Evolutionary conservation across 1,284 basidiomycete genomes (phyloP), one percentile per base, ranked within the genome.

Genomic region (Apiotrichum sp.): DNA sequence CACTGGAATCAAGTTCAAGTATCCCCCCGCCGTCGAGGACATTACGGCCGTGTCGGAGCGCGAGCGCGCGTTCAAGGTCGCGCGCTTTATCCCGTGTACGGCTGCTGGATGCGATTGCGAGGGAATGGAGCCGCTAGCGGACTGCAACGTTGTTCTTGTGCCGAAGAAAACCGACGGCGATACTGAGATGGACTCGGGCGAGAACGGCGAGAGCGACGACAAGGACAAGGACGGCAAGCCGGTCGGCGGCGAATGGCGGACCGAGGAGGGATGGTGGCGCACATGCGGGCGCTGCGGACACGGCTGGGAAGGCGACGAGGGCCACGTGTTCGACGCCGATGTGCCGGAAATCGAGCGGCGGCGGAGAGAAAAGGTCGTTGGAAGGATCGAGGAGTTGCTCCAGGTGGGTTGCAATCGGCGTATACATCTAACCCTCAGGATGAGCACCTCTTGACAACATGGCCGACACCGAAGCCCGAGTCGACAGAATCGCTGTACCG

Each of bases 361-460:
- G 35, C 81, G 92, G 43, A 81, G 88, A 70, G 84, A 81, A 47
- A 85, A 85, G 62, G 84, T 90, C 7, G 91, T 89, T 3, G 82
- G 88, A 53, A 81, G 88, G 52, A 80, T 93, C 51, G 92, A 96
- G 70, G 89, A 93, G 74, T 72, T 90, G 52, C 77, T 93, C 43
- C 83, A 91, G 82, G 90, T 89, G 78, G 65, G 77, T 70, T 44
- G 13, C 22, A 13, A 3, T 33, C 13, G 7, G 31, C 14, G 8
- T 6, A 41, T 22, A 22, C 22, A 22, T 47, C 46, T 53, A 22
- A 42, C 56, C 14, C 45, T 11, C 69, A 93, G 87, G 89, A 90
- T 72, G 80, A 81, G 48, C 83, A 82, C 49, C 83, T 83, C 66
- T 78, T 95, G 32, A 79, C 87, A 11, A 91, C 74, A 87, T 96